Evolutionary conservation across 768 basidiomycete genomes (phyloP), one percentile per base, ranked within the genome.

Genomic region (Mrakia hoshinonis): DNA sequence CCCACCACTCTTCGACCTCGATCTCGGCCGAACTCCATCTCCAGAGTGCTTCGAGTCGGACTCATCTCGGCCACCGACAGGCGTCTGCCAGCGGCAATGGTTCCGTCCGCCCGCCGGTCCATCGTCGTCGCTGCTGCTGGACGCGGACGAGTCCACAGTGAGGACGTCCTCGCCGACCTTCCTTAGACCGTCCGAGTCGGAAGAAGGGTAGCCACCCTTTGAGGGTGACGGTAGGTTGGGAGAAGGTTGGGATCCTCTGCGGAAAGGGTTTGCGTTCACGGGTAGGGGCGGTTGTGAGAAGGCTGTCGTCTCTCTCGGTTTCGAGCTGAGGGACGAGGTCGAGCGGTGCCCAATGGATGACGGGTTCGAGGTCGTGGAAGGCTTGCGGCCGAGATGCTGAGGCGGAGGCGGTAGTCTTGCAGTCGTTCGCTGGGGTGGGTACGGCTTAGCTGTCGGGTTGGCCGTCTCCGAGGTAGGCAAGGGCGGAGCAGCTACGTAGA

Each of bases 321-420:
- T 34, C 20, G 29, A 31, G 46, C 46, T 20, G 64, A 46, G 48
- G 20, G 64, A 66, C 20, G 64, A 22, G 5, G 64, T 47, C 3
- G 64, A 66, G 9, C 46, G 58, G 34, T 66, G 64, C 3, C 48
- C 48, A 13, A 66, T 15, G 24, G 24, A 29, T 26, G 64, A 29
- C 18, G 46, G 29, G 31, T 26, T 26, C 47, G 20, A 26, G 7
- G 64, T 34, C 9, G 15, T 36, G 58, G 58, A 61, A 36, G 31
- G 31, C 36, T 61, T 61, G 36, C 58, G 58, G 22, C 31, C 58
- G 22, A 61, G 58, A n/a, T 66, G 64, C 31, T 66, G 64, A 49
- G 64, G 64, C 34, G 64, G 64, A 29, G 64, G 64, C 20, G 48
- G 64, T 20, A 47, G 64, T 36, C 49, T 66, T 9, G 34, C 34